These are phyloP conservation scores for Artomyces pyxidatus DNA, from an alignment of 768 basidiomycete species.

Conservation along the genomic window DNA sequence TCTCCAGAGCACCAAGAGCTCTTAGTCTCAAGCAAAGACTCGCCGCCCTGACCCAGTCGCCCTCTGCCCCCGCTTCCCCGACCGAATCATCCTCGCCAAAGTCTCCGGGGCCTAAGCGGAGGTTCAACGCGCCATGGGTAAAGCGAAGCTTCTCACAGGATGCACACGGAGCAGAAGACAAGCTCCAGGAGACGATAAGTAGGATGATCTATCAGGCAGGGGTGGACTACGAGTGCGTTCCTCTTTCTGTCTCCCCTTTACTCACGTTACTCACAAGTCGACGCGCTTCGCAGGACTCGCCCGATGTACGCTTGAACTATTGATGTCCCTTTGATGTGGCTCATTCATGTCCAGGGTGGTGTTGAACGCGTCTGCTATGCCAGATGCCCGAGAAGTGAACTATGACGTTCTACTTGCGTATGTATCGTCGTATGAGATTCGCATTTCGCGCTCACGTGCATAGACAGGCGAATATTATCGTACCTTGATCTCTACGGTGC, in stretches of 20 bases:
- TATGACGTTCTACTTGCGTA: constrained; percentile 74
- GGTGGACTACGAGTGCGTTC: constrained; percentile 77
- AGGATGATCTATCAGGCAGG: constrained; percentile 84
- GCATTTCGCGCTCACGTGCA: constrained; percentile 10
- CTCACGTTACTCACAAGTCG: constrained; percentile 9
- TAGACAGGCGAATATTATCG: constrained; percentile 59
- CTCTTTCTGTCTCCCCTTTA: background rate
- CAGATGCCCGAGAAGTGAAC: constrained; percentile 66
- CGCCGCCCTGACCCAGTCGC: constrained; percentile 47
- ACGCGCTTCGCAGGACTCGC: constrained; percentile 49
- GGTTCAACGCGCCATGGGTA: constrained; percentile 44
- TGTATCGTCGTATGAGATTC: constrained; percentile 7
- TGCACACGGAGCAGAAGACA: constrained; percentile 27
- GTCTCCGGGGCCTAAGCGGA: constrained; percentile 24
- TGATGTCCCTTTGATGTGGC: no score
- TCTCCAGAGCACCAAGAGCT: background rate
- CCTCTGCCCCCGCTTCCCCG: constrained; percentile 36
- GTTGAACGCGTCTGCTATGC: constrained; percentile 73
- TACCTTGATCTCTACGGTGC: constrained; percentile 78
- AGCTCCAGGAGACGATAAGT: constrained; percentile 56
- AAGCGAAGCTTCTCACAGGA: constrained; percentile 29
- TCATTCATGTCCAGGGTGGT: constrained; percentile 53
- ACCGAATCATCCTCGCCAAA: constrained; percentile 22
- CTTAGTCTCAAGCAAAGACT: constrained; percentile 59
- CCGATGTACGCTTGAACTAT: constrained; percentile 75